Evolutionary conservation across 768 basidiomycete genomes (phyloP).

Genomic region (Daedaleopsis sinensis): DNA sequence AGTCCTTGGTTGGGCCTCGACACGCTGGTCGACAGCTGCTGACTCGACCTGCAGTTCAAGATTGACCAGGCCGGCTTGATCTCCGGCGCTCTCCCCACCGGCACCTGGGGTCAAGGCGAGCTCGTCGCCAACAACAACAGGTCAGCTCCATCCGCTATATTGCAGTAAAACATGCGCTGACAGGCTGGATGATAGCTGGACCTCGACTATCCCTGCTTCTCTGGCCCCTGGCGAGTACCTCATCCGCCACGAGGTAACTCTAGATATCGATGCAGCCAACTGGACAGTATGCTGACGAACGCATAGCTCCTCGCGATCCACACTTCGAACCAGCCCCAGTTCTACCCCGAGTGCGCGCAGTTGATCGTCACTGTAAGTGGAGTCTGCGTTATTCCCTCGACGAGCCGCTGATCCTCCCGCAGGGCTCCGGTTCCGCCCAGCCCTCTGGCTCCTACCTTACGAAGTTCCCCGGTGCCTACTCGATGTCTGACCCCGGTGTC

Average conservation of each 20-base stretch:
- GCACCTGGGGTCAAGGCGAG: constrained; percentile 39
- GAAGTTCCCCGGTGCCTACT: constrained; percentile 41
- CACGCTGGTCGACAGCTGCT: neutral
- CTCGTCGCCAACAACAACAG: constrained; percentile 37
- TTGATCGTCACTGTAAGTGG: constrained; percentile 27
- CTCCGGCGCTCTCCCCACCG: constrained; percentile 32
- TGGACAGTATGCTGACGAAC: neutral
- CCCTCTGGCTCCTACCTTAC: constrained; percentile 39
- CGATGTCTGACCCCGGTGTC: constrained; percentile 26
- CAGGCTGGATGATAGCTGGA: constrained; percentile 27
- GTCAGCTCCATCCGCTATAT: neutral
- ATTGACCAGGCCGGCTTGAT: constrained; percentile 39
- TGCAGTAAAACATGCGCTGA: neutral
- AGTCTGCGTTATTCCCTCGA: too few species aligned
- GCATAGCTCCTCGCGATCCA: constrained; percentile 37
- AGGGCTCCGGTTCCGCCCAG: constrained; percentile 17
- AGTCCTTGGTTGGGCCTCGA: neutral
- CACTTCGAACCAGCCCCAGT: constrained; percentile 26
- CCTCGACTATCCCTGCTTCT: constrained; percentile 20
- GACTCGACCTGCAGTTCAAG: constrained; percentile 35
- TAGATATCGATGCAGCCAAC: neutral
- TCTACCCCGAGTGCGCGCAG: constrained; percentile 32
- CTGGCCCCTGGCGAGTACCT: constrained; percentile 31
- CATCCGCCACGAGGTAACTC: constrained; percentile 29
- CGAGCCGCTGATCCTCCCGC: neutral